Base-by-base conservation (phyloP, 2,329 filamentous ascomycete species). In the Didymella sp. region DNA sequence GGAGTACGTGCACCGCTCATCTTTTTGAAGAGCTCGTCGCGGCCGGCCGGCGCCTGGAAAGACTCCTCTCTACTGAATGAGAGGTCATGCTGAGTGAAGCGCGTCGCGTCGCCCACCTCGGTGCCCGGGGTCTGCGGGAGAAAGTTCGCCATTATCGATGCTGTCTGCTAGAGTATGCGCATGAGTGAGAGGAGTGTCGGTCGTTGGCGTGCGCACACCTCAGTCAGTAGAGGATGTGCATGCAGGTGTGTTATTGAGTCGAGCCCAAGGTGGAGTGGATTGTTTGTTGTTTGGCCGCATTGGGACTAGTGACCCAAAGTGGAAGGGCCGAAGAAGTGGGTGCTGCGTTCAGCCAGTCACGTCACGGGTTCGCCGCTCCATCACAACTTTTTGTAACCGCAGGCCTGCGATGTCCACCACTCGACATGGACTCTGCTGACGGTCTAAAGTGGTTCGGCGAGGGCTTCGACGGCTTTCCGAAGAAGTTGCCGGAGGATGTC, bases 21-120 rank as follows among this genome's bases (percentile, higher is more conserved):
- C 62, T 90, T 87, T 60, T 89, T 87, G 44, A 96, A 80, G 22
- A 97, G 79, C 67, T 95, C 91, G 69, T 87, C 86, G 37, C 76
- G 71, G 88, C 86, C 76, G 91, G 93, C 25, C 83, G 85, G 22
- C 90, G 93, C 27, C 54, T 88, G 86, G 67, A 97, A 96, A 1
- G 94, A 95, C 55, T 91, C 87, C 73, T 96, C 92, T 69, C 92
- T 89, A 49, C 92, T 96, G 66, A 94, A 87, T 68, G 96, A 92
- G 71, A 96, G 87, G 67, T 87, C 81, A 79, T 78, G 84, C 78
- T 70, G 63, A 35, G 70, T 71, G 77, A 96, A 82, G 76, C 89
- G 94, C 64, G 92, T 96, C 77, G 87, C 87, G 83, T 97, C 92
- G 72, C 89, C 92, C 65, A 88, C 77, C 71, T 92, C 90, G 60